These are phyloP conservation scores for Claviceps sp. DNA, from an alignment of 2,329 filamentous ascomycete genomes.

Conservation along the genomic window DNA sequence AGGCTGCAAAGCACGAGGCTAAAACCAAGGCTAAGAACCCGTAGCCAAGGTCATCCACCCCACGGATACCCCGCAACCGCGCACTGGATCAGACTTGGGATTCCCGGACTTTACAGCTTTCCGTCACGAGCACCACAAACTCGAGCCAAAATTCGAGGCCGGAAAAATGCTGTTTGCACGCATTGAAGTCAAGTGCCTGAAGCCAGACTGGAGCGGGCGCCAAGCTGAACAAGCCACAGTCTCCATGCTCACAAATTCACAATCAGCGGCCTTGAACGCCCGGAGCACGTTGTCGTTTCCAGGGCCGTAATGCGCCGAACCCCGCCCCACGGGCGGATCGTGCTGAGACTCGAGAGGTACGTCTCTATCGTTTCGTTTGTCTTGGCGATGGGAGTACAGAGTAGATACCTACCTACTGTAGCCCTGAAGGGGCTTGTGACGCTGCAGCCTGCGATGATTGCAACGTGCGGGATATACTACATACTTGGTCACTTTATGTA, in stretches of 20 bases:
- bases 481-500: background rate
- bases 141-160: too few species aligned
- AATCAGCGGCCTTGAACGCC: conserved; percentile 3
- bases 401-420: background rate
- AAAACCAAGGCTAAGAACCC: too few species aligned
- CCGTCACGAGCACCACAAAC: too few species aligned
- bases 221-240: background rate
- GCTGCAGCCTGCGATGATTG: background rate
- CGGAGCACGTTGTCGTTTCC: conserved; percentile 12
- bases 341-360: background rate
- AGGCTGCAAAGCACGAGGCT: too few species aligned
- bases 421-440: background rate
- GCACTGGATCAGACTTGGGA: too few species aligned
- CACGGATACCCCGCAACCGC: too few species aligned
- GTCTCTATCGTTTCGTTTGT: background rate
- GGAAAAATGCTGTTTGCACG: too few species aligned
- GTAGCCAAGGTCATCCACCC: too few species aligned
- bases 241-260: background rate
- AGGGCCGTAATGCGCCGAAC: conserved; percentile 14
- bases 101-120: too few species aligned
- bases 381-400: background rate
- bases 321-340: conserved; percentile 2
- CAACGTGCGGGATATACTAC: background rate
- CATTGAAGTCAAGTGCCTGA: background rate
- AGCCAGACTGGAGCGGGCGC: conserved; percentile 2